A percentile compares a stretch with the other conserved stretches of the same genome.
phyloP scores from a whole-genome alignment of 306 rosid species.

The Quercus engelmannii region DNA sequence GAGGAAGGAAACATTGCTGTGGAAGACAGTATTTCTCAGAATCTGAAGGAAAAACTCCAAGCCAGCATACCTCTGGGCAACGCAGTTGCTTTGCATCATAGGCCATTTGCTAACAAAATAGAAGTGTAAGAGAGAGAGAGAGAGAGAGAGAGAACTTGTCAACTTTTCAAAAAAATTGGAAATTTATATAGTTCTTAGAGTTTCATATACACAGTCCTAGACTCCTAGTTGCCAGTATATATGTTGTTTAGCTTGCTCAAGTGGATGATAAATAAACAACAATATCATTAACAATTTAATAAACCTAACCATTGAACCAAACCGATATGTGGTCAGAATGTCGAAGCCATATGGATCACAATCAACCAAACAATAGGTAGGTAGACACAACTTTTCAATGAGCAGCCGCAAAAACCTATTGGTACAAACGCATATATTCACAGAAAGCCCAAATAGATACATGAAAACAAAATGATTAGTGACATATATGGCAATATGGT shows the following conservation, averaged over 20 bases:
- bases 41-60: slow-evolving; percentile 87
- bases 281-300: slow-evolving; percentile 14
- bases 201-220: slow-evolving; percentile 10
- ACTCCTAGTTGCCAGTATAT: slow-evolving; percentile 8
- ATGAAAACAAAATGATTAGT: slow-evolving; percentile 4
- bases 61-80: slow-evolving; percentile 76
- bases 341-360: slow-evolving; percentile 97
- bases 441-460: neutral
- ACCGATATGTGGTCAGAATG: slow-evolving; percentile 80
- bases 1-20: slow-evolving; percentile 76
- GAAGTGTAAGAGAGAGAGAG: neutral
- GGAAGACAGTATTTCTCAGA: slow-evolving; percentile 68
- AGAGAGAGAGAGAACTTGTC: neutral
- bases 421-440: slow-evolving; percentile 16
- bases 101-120: slow-evolving; percentile 64
- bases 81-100: too few species aligned
- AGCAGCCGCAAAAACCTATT: slow-evolving; percentile 91
- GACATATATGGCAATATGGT: neutral
- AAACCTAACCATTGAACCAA: slow-evolving; percentile 88
- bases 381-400: slow-evolving; percentile 60
- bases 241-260: slow-evolving; percentile 9
- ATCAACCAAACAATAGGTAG: slow-evolving; percentile 85
- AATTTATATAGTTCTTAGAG: neutral
- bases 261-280: slow-evolving; percentile 10
- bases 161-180: neutral